Base-by-base conservation (phyloP, 441 rosid species). In the Croton laevigatus region DNA sequence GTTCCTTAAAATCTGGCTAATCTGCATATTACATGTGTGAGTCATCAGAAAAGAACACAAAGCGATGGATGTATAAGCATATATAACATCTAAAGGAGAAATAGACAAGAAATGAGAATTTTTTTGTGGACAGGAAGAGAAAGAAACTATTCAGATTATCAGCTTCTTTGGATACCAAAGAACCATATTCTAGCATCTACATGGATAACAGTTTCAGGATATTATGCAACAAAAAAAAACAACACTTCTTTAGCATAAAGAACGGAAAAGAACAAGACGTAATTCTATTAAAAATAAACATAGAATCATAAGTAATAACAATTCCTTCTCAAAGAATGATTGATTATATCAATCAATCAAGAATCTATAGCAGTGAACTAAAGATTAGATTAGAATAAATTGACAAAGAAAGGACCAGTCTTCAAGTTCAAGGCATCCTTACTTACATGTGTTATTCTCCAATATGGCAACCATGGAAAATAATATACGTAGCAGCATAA, bases 101-200 rank as follows among this genome's bases (percentile, higher is more conserved):
- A 7, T 16, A 59, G 34, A 66, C 71, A 61, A 60, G 42, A 61
- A 46, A 57, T 14, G 54, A 64, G 66, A 73, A 73, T 58, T 68
- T 65, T 72, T 32, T 38, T 53, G 68, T 59, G 62, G 49, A 51
- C 32, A 58, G 23, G 12, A 34, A 17, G 4, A 54, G 64, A 38
- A 27, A 2, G 38, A 57, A 74, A 52, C 70, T 75, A 57, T 77
- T 74, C 76, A 74, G 72, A 77, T 74, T 71, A 79, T 59, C 74
- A 44, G 67, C 44, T 54, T 63, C 76, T 38, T 38, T 58, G 74
- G 61, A 66, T 55, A 68, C 55, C 64, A 48, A 61, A 22, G 66
- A 66, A 46, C 63, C 71, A 58, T 65, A 65, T 65, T 65, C 48
- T 65, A 52, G 58, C 44, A 38, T 48, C 68, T 48, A 14, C 6